Conservation (phyloP, 768 basidiomycete species). For the Tricholoma terreum region DNA sequence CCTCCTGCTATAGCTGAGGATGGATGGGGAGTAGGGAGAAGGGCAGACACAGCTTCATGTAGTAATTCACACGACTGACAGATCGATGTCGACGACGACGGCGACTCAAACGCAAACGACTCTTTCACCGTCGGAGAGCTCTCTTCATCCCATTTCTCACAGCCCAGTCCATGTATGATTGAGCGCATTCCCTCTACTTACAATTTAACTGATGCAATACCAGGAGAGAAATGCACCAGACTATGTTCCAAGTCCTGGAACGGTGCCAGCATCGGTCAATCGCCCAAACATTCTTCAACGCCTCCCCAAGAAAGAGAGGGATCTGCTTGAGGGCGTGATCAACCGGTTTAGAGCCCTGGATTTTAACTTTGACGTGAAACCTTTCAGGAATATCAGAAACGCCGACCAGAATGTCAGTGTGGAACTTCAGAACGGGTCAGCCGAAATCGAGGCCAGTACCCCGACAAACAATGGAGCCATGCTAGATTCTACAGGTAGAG, state of each 20-base stretch:
- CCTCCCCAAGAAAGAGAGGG: background rate
- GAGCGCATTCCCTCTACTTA: background rate
- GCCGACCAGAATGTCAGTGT: no score
- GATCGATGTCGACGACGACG: background rate
- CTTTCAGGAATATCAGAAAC: background rate
- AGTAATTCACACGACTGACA: no score
- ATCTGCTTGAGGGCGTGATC: background rate
- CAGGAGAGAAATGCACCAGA: constrained; percentile 1
- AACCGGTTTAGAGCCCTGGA: background rate
- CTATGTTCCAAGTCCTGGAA: background rate
- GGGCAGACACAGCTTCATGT: no score
- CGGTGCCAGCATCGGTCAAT: background rate
- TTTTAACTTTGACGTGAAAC: background rate
- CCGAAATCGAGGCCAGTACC: background rate
- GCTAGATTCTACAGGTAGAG: background rate
- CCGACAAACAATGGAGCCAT: no score
- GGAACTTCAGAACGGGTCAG: background rate
- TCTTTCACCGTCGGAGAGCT: background rate
- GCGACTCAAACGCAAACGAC: background rate
- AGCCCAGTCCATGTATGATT: background rate
- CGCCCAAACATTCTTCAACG: background rate
- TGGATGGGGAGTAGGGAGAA: no score
- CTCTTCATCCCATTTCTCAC: background rate
- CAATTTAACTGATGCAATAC: background rate
- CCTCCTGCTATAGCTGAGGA: no score